Evolutionary conservation across 805 yeast species (phyloP).

Genomic region (Tetrapisispora taiwanensis): DNA sequence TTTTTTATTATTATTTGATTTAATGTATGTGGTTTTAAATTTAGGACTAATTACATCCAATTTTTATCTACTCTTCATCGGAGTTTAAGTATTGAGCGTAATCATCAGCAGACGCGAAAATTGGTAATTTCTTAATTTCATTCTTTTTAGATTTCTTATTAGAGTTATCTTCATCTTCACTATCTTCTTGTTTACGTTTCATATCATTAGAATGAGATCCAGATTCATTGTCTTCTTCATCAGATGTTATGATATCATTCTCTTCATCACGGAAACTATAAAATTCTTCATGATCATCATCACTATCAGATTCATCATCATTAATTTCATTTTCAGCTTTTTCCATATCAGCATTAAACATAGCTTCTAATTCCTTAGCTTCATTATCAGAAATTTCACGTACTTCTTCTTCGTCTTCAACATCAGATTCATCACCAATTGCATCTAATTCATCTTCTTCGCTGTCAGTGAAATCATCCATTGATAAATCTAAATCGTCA

Average conservation of each 20-base stretch:
- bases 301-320: constrained; percentile 25
- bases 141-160: constrained; percentile 18
- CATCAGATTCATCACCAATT: constrained; percentile 9
- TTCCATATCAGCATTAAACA: constrained; percentile 23
- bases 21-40: neutral
- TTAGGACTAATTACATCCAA: too few species aligned
- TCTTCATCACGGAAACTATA: constrained; percentile 22
- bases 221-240: constrained; percentile 12
- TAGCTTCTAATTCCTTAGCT: constrained; percentile 11
- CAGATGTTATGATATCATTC: constrained; percentile 10
- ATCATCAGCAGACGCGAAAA: constrained; percentile 82
- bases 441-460: constrained; percentile 25
- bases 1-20: too few species aligned
- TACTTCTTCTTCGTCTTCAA: constrained; percentile 19
- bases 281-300: constrained; percentile 31
- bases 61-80: constrained; percentile 45
- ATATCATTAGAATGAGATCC: neutral
- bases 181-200: constrained; percentile 6
- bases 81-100: constrained; percentile 64
- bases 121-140: constrained; percentile 56
- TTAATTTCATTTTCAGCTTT: constrained; percentile 29
- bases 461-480: constrained; percentile 16
- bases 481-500: constrained; percentile 34
- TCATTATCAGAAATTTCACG: constrained; percentile 12
- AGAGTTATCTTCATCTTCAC: constrained; percentile 7